These are phyloP conservation scores for Stereum hirsutum DNA, from an alignment of 1,284 basidiomycete species.

Conservation along the genomic window DNA sequence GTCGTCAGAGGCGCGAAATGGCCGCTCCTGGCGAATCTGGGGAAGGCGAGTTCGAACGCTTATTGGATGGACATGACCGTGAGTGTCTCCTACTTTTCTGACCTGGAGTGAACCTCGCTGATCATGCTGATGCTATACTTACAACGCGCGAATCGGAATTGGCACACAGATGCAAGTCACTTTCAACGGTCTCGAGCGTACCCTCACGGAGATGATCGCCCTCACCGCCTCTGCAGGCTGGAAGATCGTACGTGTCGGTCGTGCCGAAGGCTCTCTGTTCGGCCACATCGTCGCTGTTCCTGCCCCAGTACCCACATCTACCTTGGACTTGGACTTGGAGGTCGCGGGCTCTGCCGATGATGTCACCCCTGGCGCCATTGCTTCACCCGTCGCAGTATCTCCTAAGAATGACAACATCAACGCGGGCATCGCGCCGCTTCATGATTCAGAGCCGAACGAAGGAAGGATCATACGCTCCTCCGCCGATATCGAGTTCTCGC, in stretches of 20 bases:
- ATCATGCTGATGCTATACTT: neutral
- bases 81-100: conserved; percentile 11
- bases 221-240: conserved; percentile 56
- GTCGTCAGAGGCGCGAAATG: conserved; percentile 33
- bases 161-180: conserved; percentile 53
- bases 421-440: neutral
- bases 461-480: neutral
- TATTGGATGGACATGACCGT: conserved; percentile 71
- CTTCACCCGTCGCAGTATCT: neutral
- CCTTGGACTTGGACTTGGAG: neutral
- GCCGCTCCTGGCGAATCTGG: conserved; percentile 58
- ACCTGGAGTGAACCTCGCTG: neutral
- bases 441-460: neutral
- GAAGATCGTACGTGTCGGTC: conserved; percentile 51
- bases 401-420: neutral
- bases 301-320: conserved; percentile 10
- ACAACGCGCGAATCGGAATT: too few relatives aligned
- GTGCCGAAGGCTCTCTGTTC: conserved; percentile 52
- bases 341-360: neutral
- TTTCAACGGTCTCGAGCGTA: conserved; percentile 66
- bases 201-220: conserved; percentile 51
- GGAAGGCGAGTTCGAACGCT: conserved; percentile 59
- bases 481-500: neutral
- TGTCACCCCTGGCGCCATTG: neutral
- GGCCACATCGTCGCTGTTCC: conserved; percentile 61